These are phyloP conservation scores for Sporothrix dimorphospora DNA, from an alignment of 2,329 filamentous ascomycete species.

Conservation along the genomic window DNA sequence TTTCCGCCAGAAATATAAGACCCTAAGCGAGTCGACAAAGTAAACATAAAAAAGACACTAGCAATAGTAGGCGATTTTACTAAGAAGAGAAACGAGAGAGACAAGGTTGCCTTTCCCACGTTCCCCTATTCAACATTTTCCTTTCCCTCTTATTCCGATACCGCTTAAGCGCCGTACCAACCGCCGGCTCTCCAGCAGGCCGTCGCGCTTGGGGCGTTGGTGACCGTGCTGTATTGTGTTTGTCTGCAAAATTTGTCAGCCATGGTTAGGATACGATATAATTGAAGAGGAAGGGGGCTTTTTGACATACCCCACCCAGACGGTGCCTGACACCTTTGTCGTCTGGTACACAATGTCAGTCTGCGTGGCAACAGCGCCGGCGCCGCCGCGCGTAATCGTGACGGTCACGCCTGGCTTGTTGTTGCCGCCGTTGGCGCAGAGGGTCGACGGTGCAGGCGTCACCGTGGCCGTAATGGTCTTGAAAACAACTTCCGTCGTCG, in stretches of 20 bases:
- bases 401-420: constrained; percentile 38
- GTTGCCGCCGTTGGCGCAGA: constrained; percentile 39
- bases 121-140: not conserved
- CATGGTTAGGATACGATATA: not conserved
- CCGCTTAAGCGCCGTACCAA: constrained; percentile 39
- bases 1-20: not conserved
- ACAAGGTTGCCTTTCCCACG: not conserved
- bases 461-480: constrained; percentile 38
- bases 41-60: not conserved
- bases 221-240: constrained; percentile 43
- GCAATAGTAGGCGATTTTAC: not conserved
- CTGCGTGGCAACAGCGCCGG: constrained; percentile 40
- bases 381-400: constrained; percentile 39
- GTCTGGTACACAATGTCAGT: constrained; percentile 44
- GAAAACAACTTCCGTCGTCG: constrained; percentile 43
- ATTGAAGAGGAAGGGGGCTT: not conserved
- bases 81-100: not conserved
- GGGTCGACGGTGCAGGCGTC: constrained; percentile 42
- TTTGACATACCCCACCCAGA: constrained; percentile 44
- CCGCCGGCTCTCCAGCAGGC: constrained; percentile 44
- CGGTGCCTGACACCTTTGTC: constrained; percentile 41
- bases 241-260: constrained; percentile 34
- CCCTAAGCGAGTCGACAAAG: not conserved
- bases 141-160: not conserved
- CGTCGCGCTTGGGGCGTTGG: constrained; percentile 43